Base-by-base conservation (phyloP, 2,329 filamentous ascomycete genomes). In the Penicillium vulpinum region DNA sequence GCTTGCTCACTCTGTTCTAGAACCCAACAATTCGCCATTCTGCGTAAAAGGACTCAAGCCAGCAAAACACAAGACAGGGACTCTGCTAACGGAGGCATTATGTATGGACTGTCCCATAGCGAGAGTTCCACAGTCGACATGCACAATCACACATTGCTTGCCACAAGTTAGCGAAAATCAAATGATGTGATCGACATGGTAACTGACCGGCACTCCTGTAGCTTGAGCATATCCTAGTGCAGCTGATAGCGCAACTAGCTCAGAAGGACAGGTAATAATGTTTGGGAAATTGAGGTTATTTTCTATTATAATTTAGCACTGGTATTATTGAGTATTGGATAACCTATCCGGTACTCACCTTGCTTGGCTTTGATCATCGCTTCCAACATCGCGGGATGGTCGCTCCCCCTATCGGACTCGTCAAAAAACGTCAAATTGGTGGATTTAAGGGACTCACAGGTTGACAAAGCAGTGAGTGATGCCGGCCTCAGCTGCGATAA, bases 191-290 rank as follows among this genome's bases (percentile, higher is more conserved):
- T 29, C 3, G n/a, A 22, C 10, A 8, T n/a, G 33, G 36, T 8
- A 15, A 31, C 53, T 24, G 59, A 65, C 88, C 2, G 88, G 87
- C 60, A 87, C 82, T 51, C 83, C 83, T 15, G 86, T 90, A 44
- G 89, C 72, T 29, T 87, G 81, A 22, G 89, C 88, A 69, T 88
- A 91, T 51, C 89, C 89, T 70, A 92, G 88, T 16, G 89, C 89
- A 85, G 90, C 89, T 53, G 88, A 91, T 67, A 92, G 81, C 13
- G 89, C 89, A 8, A 91, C 89, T 86, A 91, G 90, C 83, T 91
- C 89, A 54, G 89, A 89, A 0, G 88, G 88, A 69, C 88, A 91
- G 16, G 89, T 91, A 56, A 91, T 87, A 62, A 91, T 88, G 49
- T 80, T 81, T 1, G 88, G 88, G 51, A 90, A 90, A 10, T 81